Percentiles rank a stretch among this genome's conserved stretches.
Evolutionary conservation across 2,329 filamentous ascomycete genomes (phyloP).

Genomic region (Hymenoscyphus linearis): DNA sequence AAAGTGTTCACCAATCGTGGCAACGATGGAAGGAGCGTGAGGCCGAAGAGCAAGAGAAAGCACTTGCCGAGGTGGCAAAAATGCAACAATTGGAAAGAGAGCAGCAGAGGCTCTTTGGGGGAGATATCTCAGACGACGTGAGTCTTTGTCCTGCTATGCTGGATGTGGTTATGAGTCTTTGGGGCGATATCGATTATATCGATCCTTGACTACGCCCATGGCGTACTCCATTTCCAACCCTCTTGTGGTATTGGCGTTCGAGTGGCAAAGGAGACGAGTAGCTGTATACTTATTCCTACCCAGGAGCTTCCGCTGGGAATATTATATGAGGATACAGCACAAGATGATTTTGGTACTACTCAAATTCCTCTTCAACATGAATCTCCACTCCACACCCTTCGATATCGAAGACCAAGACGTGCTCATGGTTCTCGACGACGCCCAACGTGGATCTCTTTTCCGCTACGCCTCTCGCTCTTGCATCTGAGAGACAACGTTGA

Average conservation of each 20-base stretch:
- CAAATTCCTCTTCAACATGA: slow-evolving; percentile 16
- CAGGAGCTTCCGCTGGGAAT: slow-evolving; percentile 24
- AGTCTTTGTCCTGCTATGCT: slow-evolving; percentile 31
- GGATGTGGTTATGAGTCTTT: slow-evolving; percentile 29
- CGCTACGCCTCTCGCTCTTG: slow-evolving; percentile 18
- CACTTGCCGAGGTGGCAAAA: slow-evolving; percentile 22
- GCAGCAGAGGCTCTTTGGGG: slow-evolving; percentile 28
- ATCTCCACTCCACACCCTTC: slow-evolving; percentile 19
- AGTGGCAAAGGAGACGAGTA: slow-evolving; percentile 8
- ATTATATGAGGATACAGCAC: slow-evolving; percentile 17
- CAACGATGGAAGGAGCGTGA: slow-evolving; percentile 29
- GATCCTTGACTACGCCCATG: slow-evolving; percentile 25
- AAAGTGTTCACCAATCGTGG: slow-evolving; percentile 31
- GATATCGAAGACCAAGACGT: slow-evolving; percentile 18
- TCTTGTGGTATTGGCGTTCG: background rate
- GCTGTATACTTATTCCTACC: slow-evolving; percentile 26
- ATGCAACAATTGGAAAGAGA: slow-evolving; percentile 23
- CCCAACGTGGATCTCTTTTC: slow-evolving; percentile 15
- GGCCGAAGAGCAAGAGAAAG: slow-evolving; percentile 24
- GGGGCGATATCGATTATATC: slow-evolving; percentile 32
- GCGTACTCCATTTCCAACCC: background rate
- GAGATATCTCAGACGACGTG: slow-evolving; percentile 29
- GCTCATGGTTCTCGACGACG: slow-evolving; percentile 11
- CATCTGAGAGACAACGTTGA: slow-evolving; percentile 19
- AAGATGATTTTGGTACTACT: slow-evolving; percentile 13